Evolutionary conservation across 2,329 filamentous ascomycete species (phyloP).

Genomic region (Claviceps digitariae): DNA sequence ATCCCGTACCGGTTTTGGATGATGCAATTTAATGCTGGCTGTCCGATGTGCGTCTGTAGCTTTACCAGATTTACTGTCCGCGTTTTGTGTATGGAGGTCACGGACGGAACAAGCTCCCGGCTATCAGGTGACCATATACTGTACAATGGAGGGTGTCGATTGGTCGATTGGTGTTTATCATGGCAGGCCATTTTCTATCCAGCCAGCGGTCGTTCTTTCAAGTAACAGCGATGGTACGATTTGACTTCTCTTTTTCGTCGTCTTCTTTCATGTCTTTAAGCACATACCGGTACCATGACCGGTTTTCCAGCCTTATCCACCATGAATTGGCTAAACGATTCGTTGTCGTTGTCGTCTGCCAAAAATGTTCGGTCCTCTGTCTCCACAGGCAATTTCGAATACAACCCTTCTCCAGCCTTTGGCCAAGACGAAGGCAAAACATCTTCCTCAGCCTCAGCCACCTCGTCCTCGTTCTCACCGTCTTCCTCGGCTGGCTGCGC

Average conservation of each 20-base stretch:
- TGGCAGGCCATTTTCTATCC: not conserved
- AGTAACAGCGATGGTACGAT: not conserved
- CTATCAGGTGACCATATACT: not conserved
- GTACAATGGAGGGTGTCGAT: not conserved
- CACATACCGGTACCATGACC: conserved; percentile 18
- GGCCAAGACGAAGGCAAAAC: conserved; percentile 27
- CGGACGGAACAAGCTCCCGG: not conserved
- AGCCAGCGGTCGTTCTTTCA: not conserved
- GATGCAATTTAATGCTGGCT: not conserved
- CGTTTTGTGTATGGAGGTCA: not conserved
- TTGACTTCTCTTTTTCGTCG: not conserved
- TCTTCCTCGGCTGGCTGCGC: conserved; percentile 13
- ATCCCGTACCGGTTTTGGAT: not conserved
- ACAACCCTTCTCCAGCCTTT: conserved; percentile 25
- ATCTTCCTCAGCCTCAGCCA: conserved; percentile 10
- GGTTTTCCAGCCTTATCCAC: conserved; percentile 25
- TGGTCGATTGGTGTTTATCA: too few species aligned
- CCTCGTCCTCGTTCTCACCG: not conserved
- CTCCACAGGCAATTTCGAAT: conserved; percentile 24
- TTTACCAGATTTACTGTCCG: not conserved
- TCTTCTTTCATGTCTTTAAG: conserved; percentile 6
- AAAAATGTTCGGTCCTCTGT: conserved; percentile 23
- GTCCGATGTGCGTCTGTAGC: not conserved
- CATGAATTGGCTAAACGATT: conserved; percentile 30
- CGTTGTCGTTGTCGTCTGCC: conserved; percentile 26